Evolutionary conservation across 2,329 filamentous ascomycete species (phyloP).

Genomic region (Diatrype stigma): DNA sequence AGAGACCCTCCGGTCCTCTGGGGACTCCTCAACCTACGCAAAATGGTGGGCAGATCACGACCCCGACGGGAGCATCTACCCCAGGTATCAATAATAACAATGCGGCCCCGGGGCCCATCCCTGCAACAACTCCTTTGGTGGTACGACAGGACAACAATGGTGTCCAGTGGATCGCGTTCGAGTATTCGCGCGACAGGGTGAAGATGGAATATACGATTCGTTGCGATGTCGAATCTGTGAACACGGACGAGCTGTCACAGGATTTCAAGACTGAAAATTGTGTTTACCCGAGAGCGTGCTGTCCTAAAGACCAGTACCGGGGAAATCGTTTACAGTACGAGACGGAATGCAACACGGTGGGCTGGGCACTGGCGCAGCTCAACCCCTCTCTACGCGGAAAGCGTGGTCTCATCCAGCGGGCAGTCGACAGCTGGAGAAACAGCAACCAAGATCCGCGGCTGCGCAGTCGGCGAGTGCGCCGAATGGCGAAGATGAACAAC

Average conservation of each 20-base stretch:
- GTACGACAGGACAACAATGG: conserved; percentile 94
- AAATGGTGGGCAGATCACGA: conserved; percentile 40
- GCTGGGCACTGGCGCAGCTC: conserved; percentile 93
- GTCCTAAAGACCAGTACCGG: conserved; percentile 91
- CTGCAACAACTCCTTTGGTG: conserved; percentile 90
- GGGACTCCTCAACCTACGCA: conserved; percentile 42
- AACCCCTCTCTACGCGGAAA: conserved; percentile 90
- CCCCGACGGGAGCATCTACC: conserved; percentile 39
- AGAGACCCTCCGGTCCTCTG: conserved; percentile 50
- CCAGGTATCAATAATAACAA: conserved; percentile 75
- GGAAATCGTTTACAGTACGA: conserved; percentile 95
- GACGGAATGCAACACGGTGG: conserved; percentile 98
- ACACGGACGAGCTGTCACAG: conserved; percentile 74
- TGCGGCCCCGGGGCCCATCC: conserved; percentile 91
- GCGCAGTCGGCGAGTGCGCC: conserved; percentile 83
- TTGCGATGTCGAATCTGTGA: conserved; percentile 95
- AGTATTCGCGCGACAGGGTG: conserved; percentile 92
- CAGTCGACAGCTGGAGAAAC: conserved; percentile 98
- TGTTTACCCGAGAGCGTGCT: conserved; percentile 93
- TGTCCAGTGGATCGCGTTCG: conserved; percentile 98
- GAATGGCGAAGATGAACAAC: conserved; percentile 94
- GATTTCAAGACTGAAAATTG: conserved; percentile 99
- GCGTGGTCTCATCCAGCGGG: conserved; percentile 90
- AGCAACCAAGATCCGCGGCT: conserved; percentile 94
- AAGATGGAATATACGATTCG: conserved; percentile 99